Conservation (phyloP, 228 moss, liverwort and hornwort species). For the Sphagnum magellanicum region DNA sequence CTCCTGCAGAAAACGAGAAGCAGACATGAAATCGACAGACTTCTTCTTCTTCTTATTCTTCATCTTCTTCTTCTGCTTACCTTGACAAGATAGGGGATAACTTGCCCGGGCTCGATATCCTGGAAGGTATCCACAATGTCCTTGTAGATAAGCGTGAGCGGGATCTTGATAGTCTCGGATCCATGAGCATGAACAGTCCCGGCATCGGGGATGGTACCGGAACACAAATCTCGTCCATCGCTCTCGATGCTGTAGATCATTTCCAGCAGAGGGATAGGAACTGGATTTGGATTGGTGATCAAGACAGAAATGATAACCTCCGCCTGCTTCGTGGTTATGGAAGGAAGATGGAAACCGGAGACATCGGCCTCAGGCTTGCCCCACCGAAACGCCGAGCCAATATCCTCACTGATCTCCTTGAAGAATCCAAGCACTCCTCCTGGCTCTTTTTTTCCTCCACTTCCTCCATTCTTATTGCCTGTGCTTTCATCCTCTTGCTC, state of each 20-base stretch:
- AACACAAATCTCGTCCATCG: constrained; percentile 55
- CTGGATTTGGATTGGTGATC: constrained; percentile 81
- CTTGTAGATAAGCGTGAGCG: constrained; percentile 71
- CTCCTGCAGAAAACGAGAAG: too few species aligned
- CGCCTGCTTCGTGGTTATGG: constrained; percentile 53
- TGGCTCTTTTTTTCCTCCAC: constrained; percentile 8
- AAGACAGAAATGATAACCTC: constrained; percentile 66
- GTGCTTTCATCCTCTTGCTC: constrained; percentile 2
- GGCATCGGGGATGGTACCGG: constrained; percentile 81
- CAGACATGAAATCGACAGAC: too few species aligned
- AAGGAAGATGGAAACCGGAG: constrained; percentile 44
- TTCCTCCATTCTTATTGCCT: not conserved
- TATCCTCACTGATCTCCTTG: constrained; percentile 55
- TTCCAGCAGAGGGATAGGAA: constrained; percentile 86
- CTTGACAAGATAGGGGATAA: constrained; percentile 61
- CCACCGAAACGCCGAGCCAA: constrained; percentile 60
- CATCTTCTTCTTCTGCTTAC: constrained; percentile 4
- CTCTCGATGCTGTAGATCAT: constrained; percentile 75
- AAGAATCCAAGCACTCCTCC: constrained; percentile 57
- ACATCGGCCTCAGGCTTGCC: constrained; percentile 82
- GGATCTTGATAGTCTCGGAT: constrained; percentile 73
- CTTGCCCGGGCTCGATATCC: constrained; percentile 78
- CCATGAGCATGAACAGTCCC: constrained; percentile 79
- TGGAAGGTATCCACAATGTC: constrained; percentile 76
- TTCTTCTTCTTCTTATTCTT: too few species aligned